A percentile compares a stretch with the other conserved stretches of the same genome.
phyloP scores from a whole-genome alignment of 306 rosid genomes.

The Datisca glomerata region DNA sequence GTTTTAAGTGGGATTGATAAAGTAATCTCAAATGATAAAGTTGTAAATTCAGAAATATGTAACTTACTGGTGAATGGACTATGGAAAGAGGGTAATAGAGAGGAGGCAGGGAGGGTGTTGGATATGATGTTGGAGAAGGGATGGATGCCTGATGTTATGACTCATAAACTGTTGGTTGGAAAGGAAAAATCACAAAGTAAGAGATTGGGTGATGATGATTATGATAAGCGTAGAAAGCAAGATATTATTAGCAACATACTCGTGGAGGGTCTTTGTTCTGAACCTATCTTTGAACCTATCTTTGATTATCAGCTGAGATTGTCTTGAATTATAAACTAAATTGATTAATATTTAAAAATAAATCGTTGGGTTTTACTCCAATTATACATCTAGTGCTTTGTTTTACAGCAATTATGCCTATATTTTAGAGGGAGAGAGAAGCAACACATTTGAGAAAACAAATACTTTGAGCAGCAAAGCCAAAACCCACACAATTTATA shows the following conservation, averaged over 20 bases:
- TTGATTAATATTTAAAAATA: no score
- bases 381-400: no score
- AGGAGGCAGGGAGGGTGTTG: conserved; percentile 38
- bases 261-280: conserved; percentile 44
- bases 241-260: conserved; percentile 76
- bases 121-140: conserved; percentile 81
- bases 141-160: conserved; percentile 69
- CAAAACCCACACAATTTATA: no score
- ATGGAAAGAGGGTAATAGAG: conserved; percentile 64
- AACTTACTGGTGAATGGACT: conserved; percentile 54
- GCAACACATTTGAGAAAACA: no score
- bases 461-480: no score
- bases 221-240: conserved; percentile 13
- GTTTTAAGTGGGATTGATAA: conserved; percentile 37
- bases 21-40: conserved; percentile 21
- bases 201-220: conserved; percentile 14
- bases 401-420: no score
- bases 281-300: no score
- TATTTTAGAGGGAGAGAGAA: no score
- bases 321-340: no score
- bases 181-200: conserved; percentile 18
- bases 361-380: no score
- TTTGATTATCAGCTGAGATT: no score
- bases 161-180: conserved; percentile 76
- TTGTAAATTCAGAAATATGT: conserved; percentile 32